Evolutionary conservation across 208 protist genomes (phyloP), one percentile per base, ranked within the genome.

Genomic region (Leishmania tarentolae): DNA sequence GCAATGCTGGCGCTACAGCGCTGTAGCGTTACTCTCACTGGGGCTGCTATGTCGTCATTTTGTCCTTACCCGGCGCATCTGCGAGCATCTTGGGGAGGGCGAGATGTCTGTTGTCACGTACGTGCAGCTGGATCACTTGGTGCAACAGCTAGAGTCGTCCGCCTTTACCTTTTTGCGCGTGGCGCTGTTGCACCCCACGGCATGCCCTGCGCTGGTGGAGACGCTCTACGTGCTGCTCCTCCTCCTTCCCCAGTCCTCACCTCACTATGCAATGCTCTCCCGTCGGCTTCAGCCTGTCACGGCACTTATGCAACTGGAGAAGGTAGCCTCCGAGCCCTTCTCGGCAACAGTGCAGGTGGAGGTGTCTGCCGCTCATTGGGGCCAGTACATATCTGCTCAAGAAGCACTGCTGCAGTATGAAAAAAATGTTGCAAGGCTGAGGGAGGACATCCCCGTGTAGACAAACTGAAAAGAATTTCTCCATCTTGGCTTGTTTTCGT

Each of bases 61-160:
- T 82, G 84, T 93, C 35, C 90, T 97, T 46, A 93, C 98, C 2
- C 85, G 85, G 53, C 82, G 83, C 53, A 75, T 97, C 42, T 86
- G 89, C 79, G 66, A 85, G 72, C 75, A 87, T 78, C 89, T 98
- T 24, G 92, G 90, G 8, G 89, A 88, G 31, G 31, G 89, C 11
- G 98, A 99, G 84, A 81, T 99, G 65, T 99, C 97, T 28, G 87
- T 98, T 24, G 83, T 83, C 15, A 95, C 98, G 47, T 94, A 99
- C 70, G 83, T 99, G 35, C 95, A 99, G 83, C 83, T 99, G 35
- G 98, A 99, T 86, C 94, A 98, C 74, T 91, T 99, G 21, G 92
- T 99, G n/a, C 96, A 99, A 81, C 87, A 99, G 65, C 79, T 99
- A 46, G 99, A 99, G 82, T 95, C 96, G 37, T 98, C 98, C 3